These are phyloP conservation scores for Avicennia marina DNA, from an alignment of 257 asterid species.

Conservation along the genomic window DNA sequence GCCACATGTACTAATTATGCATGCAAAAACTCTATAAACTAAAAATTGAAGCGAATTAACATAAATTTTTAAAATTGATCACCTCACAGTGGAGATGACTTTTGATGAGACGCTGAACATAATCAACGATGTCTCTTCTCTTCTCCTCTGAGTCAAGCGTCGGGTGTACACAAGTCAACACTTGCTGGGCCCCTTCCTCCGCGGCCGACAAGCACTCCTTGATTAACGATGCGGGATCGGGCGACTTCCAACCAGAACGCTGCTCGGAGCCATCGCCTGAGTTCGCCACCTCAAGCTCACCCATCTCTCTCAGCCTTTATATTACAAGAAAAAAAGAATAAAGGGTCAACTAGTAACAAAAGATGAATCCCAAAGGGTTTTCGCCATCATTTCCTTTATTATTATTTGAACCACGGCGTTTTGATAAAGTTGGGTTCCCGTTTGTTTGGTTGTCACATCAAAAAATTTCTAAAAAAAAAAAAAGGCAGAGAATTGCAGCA, in stretches of 20 bases:
- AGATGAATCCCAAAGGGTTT: neutral
- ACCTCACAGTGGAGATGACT: constrained; percentile 50
- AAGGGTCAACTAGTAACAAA: neutral
- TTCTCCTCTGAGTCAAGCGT: constrained; percentile 59
- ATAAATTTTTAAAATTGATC: neutral
- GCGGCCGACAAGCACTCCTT: constrained; percentile 39
- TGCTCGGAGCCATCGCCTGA: constrained; percentile 19
- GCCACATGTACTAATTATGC: neutral
- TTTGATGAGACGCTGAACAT: constrained; percentile 45
- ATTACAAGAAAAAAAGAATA: too few relatives aligned
- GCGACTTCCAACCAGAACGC: neutral
- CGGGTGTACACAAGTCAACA: constrained; percentile 52
- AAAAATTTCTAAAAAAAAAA: too few relatives aligned
- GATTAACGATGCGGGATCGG: neutral
- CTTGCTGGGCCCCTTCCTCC: constrained; percentile 47
- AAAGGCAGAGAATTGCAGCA: neutral
- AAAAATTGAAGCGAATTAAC: neutral
- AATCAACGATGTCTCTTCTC: constrained; percentile 52
- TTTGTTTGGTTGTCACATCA: neutral
- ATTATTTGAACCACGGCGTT: neutral
- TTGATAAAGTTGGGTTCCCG: neutral
- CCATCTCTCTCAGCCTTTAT: constrained; percentile 18
- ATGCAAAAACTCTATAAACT: neutral
- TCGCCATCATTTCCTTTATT: neutral
- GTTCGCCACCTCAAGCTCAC: constrained; percentile 25